Evolutionary conservation across 176 grass and related monocot species (phyloP).

Genomic region (Leersia perrieri): DNA sequence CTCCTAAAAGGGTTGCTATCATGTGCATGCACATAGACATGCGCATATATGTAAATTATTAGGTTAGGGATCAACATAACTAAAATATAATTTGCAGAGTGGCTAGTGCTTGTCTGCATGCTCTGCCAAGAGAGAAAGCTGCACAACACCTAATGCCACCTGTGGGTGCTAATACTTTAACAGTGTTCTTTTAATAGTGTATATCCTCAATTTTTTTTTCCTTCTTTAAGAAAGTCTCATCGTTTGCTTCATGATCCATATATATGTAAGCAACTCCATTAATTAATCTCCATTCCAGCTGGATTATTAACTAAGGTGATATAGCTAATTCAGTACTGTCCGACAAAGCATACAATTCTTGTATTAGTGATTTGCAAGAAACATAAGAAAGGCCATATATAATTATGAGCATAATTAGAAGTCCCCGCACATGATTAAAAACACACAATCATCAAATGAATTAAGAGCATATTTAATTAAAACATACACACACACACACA

Average conservation of each 20-base stretch:
- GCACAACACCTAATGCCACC: not conserved
- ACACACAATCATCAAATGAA: not conserved
- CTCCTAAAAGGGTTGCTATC: not conserved
- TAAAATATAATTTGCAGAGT: not conserved
- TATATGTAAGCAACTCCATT: not conserved
- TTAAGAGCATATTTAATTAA: not conserved
- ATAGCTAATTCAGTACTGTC: not conserved
- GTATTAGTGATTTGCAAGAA: not conserved
- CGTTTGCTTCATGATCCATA: not conserved
- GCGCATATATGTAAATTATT: not conserved
- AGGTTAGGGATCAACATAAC: not conserved
- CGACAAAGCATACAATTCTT: not conserved
- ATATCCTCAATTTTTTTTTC: not conserved
- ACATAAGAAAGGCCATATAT: not conserved
- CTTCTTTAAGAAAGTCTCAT: not conserved
- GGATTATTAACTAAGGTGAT: not conserved
- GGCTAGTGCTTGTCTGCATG: not conserved
- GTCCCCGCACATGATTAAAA: not conserved
- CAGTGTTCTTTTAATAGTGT: not conserved
- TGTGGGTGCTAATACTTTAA: not conserved
- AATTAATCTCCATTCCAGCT: not conserved
- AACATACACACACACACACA: too few species aligned
- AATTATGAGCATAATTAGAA: not conserved
- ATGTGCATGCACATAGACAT: not conserved
- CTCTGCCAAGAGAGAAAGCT: not conserved